Evolutionary conservation across 129 eudicot genomes (phyloP), one percentile per base, ranked within the genome.

Genomic region (Deinandra increscens): DNA sequence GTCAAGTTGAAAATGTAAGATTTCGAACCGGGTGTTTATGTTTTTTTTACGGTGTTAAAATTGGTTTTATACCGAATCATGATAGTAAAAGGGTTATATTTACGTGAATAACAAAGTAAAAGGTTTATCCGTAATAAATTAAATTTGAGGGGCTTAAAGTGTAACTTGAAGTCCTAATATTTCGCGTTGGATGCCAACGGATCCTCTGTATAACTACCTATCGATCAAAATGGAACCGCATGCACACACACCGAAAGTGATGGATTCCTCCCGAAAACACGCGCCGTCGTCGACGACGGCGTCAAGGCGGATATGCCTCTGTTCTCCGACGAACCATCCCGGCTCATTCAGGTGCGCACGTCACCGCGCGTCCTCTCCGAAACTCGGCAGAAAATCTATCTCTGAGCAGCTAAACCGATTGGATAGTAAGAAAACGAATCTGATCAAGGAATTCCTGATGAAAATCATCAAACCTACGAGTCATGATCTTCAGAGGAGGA

Each of bases 301-400:
- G 48, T 26, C 79, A 58, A 20, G 79, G 74, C 63, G 78, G 17
- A 45, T 70, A 37, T 86, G 91, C 44, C 88, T 86, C 9, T 86
- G 91, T 64, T 86, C 91, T 38, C 91, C 91, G 17, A 86, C 91
- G 31, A 80, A 64, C 58, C 88, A 86, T 59, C 88, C 82, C 12
- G 91, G 91, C 4, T 86, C 91, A 26, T 86, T 86, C 84, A 82
- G 91, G 59, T 86, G 91, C 82, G 79, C 84, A 38, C 81, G 68
- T 54, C 88, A 83, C 56, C 81, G 88, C 23, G 66, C 60, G 0
- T 73, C 68, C 12, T 26, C 62, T 1, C 56, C 46, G 6, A 69
- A 45, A 22, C 55, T 66, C 53, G 72, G 64, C 12, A 26, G 76
- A 26, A 60, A 79, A 45, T 44, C 51, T 17, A 37, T 64, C 54